Conservation (phyloP, 106 monocot genomes). For the Cymbidium sinense region DNA sequence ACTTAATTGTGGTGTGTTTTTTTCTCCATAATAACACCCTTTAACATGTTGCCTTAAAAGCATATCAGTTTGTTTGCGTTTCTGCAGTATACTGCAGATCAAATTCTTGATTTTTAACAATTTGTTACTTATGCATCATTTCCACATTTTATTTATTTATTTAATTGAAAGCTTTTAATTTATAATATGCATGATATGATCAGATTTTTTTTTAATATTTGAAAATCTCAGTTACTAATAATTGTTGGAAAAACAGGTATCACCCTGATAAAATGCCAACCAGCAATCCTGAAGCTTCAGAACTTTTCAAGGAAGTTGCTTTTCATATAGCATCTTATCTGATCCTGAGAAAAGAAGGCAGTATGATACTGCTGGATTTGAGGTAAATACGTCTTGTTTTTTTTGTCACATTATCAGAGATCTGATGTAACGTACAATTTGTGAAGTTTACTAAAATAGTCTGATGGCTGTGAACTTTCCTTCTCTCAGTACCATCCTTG, state of each 20-base stretch:
- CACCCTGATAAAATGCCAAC: conserved; percentile 96
- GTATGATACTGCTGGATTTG: conserved; percentile 90
- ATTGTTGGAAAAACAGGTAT: conserved; percentile 36
- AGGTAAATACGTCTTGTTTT: conserved; percentile 30
- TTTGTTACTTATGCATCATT: not conserved
- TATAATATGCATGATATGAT: not conserved
- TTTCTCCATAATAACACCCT: not conserved
- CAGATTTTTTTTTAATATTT: not conserved
- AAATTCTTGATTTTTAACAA: not conserved
- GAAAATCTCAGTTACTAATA: not conserved
- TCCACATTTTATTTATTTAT: not conserved
- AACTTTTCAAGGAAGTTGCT: conserved; percentile 92
- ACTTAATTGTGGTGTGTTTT: not conserved
- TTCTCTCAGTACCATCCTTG: not conserved
- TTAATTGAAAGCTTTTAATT: not conserved
- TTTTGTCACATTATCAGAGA: not conserved
- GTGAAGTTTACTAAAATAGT: not conserved
- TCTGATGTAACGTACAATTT: not conserved
- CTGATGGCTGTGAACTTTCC: not conserved
- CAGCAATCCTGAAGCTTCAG: conserved; percentile 91
- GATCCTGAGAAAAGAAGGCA: conserved; percentile 97
- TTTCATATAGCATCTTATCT: conserved; percentile 94
- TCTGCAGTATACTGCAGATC: not conserved
- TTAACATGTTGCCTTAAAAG: not conserved
- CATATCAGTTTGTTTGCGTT: not conserved